Evolutionary conservation across 768 basidiomycete genomes (phyloP), one percentile per base, ranked within the genome.

Genomic region (Ramaria rubella): DNA sequence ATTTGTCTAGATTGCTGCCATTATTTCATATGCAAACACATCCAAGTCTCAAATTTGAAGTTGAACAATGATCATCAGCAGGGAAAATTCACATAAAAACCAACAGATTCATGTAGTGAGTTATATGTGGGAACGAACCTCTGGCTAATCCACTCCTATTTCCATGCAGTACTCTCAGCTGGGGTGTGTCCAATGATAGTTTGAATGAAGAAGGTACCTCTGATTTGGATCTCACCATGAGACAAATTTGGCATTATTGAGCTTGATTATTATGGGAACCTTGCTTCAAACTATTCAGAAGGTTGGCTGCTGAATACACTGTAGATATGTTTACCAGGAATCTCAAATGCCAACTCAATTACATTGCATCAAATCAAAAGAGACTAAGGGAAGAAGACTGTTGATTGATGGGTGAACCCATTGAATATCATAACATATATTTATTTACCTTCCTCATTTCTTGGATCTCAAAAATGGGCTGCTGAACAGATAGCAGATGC

Each of bases 301-400:
- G n/a, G n/a, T n/a, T n/a, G n/a, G n/a, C n/a, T n/a, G n/a, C n/a
- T n/a, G n/a, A n/a, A 55, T 74, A 74, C 36, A n/a, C 71, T 12
- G 66, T 71, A n/a, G 72, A 75, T 49, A 75, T 75, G 75, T 75
- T 70, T 55, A 68, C 64, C 1, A 64, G 69, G 1, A 64, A 70
- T 19, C 52, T 71, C 1, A 73, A 76, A 52, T 38, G 58, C 7
- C 59, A 69, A 0, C 59, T 76, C 5, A 52, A 61, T n/a, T 75
- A 70, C n/a, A n/a, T n/a, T n/a, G n/a, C n/a, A n/a, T n/a, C n/a
- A n/a, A n/a, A n/a, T n/a, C n/a, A n/a, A n/a, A 21, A 52, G 24
- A 31, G 56, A 2, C 27, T 65, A 19, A 55, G 52, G 0, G 15
- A 61, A 4, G 64, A 70, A n/a, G 67, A 70, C 61, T 67, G 66